These are phyloP conservation scores for Punica granatum DNA, from an alignment of 345 rosid species.

Conservation along the genomic window DNA sequence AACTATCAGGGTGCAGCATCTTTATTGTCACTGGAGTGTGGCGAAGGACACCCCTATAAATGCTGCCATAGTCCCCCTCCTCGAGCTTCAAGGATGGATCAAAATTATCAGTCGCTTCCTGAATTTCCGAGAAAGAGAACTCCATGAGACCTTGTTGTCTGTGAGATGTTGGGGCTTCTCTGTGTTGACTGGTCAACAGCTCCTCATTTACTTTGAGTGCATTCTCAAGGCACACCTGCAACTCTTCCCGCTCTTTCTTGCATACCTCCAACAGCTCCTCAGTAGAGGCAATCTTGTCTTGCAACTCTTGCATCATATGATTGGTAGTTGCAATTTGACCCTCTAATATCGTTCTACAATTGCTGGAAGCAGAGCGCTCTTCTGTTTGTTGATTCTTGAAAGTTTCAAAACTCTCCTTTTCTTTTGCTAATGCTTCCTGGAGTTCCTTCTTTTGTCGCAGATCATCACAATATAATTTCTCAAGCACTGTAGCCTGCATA, in stretches of 20 bases:
- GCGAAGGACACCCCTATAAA: conserved; percentile 27
- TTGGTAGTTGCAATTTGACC: conserved; percentile 7
- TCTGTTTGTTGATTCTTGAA: conserved; percentile 13
- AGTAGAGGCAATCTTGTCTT: conserved; percentile 11
- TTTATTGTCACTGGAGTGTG: conserved; percentile 30
- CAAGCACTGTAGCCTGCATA: conserved; percentile 12
- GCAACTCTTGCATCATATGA: conserved; percentile 10
- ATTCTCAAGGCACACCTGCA: conserved; percentile 18
- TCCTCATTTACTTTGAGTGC: conserved; percentile 26
- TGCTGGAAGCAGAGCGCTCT: background rate
- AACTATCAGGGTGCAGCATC: conserved; percentile 17
- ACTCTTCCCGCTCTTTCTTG: conserved; percentile 23
- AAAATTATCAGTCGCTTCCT: conserved; percentile 26
- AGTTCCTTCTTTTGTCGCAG: conserved; percentile 17
- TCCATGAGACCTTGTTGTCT: conserved; percentile 11
- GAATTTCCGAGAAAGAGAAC: conserved; percentile 26
- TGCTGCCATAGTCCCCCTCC: conserved; percentile 22
- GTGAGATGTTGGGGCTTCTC: conserved; percentile 8
- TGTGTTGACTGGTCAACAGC: conserved; percentile 16
- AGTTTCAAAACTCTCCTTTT: conserved; percentile 8
- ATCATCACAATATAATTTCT: conserved; percentile 11
- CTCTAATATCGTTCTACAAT: conserved; percentile 10
- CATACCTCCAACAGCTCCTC: conserved; percentile 13
- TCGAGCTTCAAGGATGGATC: conserved; percentile 19
- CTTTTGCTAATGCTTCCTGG: conserved; percentile 22